Conservation (phyloP, 78 protist species). For the Dictyostelium capitatum region DNA sequence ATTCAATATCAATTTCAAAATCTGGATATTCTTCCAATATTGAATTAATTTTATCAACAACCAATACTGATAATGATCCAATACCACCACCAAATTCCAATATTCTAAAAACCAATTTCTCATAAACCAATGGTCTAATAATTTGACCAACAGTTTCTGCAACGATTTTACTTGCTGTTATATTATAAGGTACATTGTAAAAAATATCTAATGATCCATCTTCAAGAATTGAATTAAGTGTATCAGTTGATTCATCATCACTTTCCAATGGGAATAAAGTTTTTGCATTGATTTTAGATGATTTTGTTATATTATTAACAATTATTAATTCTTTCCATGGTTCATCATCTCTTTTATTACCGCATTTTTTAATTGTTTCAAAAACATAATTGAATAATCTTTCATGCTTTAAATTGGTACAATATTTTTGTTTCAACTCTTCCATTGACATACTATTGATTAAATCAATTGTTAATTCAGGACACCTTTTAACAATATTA, state of each 20-base stretch:
- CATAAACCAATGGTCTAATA: not conserved
- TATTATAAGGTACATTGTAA: too few species aligned
- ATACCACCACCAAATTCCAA: slow-evolving; percentile 27
- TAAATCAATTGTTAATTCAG: not conserved
- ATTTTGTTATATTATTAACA: too few species aligned
- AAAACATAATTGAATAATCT: slow-evolving; percentile 4
- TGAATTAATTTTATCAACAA: not conserved
- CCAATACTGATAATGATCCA: not conserved
- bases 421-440: not conserved
- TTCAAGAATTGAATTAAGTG: not conserved
- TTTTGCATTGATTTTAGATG: too few species aligned
- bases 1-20: slow-evolving; percentile 11
- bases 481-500: not conserved
- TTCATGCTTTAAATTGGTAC: not conserved
- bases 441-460: not conserved
- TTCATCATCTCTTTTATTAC: too few species aligned
- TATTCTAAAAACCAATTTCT: slow-evolving; percentile 17
- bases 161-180: slow-evolving; percentile 9
- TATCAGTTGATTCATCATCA: too few species aligned
- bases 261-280: too few species aligned
- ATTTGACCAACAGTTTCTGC: not conserved
- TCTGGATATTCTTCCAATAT: not conserved
- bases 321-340: too few species aligned
- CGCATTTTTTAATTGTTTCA: slow-evolving; percentile 19
- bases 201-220: not conserved